Base-by-base conservation (phyloP, 345 rosid genomes). In the Melaleuca quinquenervia region DNA sequence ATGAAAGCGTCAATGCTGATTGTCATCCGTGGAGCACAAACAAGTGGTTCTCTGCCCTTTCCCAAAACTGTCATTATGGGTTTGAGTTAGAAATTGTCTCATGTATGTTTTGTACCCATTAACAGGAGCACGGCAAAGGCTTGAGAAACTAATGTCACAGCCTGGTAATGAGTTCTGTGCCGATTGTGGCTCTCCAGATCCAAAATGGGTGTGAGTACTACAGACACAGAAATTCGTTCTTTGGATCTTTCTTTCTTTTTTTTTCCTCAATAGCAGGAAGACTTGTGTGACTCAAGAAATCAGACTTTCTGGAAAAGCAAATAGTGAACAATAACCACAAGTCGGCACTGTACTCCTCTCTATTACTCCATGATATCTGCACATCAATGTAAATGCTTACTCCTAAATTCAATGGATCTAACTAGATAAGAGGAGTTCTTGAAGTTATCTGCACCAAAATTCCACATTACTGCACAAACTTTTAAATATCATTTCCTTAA, bases 161-260 rank as follows among this genome's bases (percentile, higher is more conserved):
- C 85, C 91, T 49, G 91, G 95, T 56, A 96, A 96, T 87, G 90
- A 82, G 36, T 82, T 55, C 88, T 96, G 99, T 91, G 99, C 99
- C 85, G 99, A 95, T 88, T 96, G 99, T 92, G 99, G 96, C 74
- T 91, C 96, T 51, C 92, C 99, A 24, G 98, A 95, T 88, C 99
- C 99, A 10, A 96, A 95, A 93, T 96, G 98, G 99, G 99, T 93
- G 99, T 96, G 93, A 94, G 99, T 88, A 21, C 58, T 64, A 44
- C 49, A 9, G 82, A 45, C 41, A 74, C 41, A 74, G 52, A 52
- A 9, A 51, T 44, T 56, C 22, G 8, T 45, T 51, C 27, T 50
- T 85, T 89, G 84, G 88, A 83, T 53, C 53, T 54, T 26, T 85
- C 82, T 41, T 41, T 41, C 36, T 87, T 86, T 90, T 76, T n/a